A percentile compares a stretch with the other conserved stretches of the same genome.
Evolutionary conservation across 805 yeast species (phyloP).

Genomic region (Ogataea glucozyma): DNA sequence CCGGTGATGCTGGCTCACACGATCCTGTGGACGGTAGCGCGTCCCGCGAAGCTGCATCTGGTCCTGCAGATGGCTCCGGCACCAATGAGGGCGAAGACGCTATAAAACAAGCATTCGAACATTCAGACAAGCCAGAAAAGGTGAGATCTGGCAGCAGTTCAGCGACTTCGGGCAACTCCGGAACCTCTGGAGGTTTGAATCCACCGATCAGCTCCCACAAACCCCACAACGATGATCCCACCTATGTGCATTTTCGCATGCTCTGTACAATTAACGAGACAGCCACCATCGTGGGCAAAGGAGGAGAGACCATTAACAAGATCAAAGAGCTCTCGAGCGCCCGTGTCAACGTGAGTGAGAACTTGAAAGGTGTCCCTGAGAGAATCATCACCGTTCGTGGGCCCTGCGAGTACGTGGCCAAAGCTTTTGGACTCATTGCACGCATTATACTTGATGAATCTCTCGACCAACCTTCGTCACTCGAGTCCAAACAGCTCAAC

Average conservation of each 20-base stretch:
- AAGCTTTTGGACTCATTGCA: slow-evolving; percentile 74
- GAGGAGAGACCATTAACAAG: slow-evolving; percentile 71
- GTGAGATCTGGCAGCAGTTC: too few species aligned
- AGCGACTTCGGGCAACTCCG: too few species aligned
- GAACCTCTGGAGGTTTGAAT: too few species aligned
- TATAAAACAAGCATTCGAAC: slow-evolving; percentile 12
- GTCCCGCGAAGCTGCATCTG: too few species aligned
- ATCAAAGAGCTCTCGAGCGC: slow-evolving; percentile 65
- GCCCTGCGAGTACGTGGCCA: slow-evolving; percentile 73
- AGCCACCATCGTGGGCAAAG: slow-evolving; percentile 71
- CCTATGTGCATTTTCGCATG: slow-evolving; percentile 70
- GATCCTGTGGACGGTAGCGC: too few species aligned
- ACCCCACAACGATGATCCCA: slow-evolving; percentile 48
- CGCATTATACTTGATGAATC: slow-evolving; percentile 69
- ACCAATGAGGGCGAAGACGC: background rate
- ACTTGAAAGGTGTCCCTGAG: slow-evolving; percentile 68
- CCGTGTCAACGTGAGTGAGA: slow-evolving; percentile 70
- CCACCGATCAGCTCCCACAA: slow-evolving; percentile 27
- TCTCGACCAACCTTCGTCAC: slow-evolving; percentile 59
- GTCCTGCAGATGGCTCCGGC: too few species aligned
- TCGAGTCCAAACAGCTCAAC: slow-evolving; percentile 53
- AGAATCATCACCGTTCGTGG: slow-evolving; percentile 76
- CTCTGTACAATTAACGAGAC: slow-evolving; percentile 76
- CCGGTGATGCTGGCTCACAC: background rate
- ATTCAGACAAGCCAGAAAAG: too few species aligned